These are phyloP conservation scores for Neurospora sp. DNA, from an alignment of 495 filamentous ascomycete species.

Conservation along the genomic window DNA sequence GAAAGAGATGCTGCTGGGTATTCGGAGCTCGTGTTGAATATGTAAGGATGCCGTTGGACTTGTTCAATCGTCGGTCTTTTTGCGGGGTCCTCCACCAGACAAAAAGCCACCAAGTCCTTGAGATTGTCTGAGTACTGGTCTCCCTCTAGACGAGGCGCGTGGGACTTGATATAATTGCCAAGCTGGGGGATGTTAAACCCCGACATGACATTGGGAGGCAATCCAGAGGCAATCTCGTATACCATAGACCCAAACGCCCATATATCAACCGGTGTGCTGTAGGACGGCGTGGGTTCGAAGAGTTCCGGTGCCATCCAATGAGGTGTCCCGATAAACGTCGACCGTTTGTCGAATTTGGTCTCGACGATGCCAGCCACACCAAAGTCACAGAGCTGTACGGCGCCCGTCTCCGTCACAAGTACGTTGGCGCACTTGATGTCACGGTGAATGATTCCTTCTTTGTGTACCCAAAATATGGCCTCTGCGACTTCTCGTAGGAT, in stretches of 20 bases:
- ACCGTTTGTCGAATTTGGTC: slow-evolving; percentile 71
- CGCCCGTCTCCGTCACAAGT: slow-evolving; percentile 77
- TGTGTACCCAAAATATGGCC: slow-evolving; percentile 77
- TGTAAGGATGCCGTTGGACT: slow-evolving; percentile 54
- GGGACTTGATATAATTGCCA: slow-evolving; percentile 50
- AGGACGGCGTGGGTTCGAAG: slow-evolving; percentile 45
- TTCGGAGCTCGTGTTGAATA: slow-evolving; percentile 49
- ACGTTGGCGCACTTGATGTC: slow-evolving; percentile 96
- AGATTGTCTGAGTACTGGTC: slow-evolving; percentile 67
- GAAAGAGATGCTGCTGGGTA: slow-evolving; percentile 61
- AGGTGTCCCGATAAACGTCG: slow-evolving; percentile 88
- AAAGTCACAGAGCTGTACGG: slow-evolving; percentile 89
- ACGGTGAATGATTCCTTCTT: slow-evolving; percentile 87
- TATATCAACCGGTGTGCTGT: slow-evolving; percentile 72
- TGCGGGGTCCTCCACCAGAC: slow-evolving; percentile 62
- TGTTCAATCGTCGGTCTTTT: slow-evolving; percentile 62
- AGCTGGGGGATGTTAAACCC: slow-evolving; percentile 42
- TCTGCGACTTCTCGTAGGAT: slow-evolving; percentile 81
- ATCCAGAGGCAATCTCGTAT: slow-evolving; percentile 83
- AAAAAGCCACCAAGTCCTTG: slow-evolving; percentile 67
- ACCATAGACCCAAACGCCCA: slow-evolving; percentile 93
- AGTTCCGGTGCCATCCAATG: slow-evolving; percentile 97
- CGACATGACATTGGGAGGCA: slow-evolving; percentile 56
- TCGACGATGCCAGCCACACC: slow-evolving; percentile 86
- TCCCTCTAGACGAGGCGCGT: slow-evolving; percentile 61